Evolutionary conservation across 768 basidiomycete species (phyloP), one percentile per base, ranked within the genome.

Genomic region (Pleurotus platypus): DNA sequence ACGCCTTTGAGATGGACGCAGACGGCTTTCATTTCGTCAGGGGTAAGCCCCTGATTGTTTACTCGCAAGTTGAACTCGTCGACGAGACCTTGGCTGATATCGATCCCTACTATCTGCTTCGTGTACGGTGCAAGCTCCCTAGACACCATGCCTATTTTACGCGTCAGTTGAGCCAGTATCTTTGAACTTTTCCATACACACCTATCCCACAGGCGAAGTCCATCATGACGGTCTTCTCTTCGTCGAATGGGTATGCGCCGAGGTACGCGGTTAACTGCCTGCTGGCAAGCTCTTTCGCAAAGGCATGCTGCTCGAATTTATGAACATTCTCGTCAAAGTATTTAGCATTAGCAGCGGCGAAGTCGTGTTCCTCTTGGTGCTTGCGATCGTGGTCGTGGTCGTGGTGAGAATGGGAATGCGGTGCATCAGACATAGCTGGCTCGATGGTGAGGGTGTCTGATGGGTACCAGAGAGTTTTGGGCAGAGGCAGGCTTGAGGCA

Each of bases 181-280:
- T 3, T 9, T 35, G 30, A 11, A 11, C 30, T 35, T 11, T 8
- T 4, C 0, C 2, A 35, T 35, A 35, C 30, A 37, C 57, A 85
- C 87, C 89, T 58, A 81, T 81, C 12, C 89, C 89, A 66, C 89
- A 91, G 4, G 89, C 89, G 64, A 80, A 91, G 62, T 91, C 90
- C 78, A 92, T 74, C 15, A 86, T 74, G 5, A 69, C 73, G 4
- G 89, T 90, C 5, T 62, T 64, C 27, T 82, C 76, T 45, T 81
- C 79, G 51, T 84, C 73, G 62, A 91, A 85, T 0, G 71, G 60
- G 59, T 79, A 81, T 8, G 66, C 67, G 20, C 71, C 61, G 24
- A 70, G 71, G 46, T 80, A 71, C 5, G 69, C 75, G 16, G 51
- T 58, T 11, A 74, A 75, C 7, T 73, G 64, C 53, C 74, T 77